Percentiles rank a stretch among this genome's conserved stretches.
Conservation (phyloP, 371 early-diverging fungal genomes). For the Syncephalastrum contaminatum region DNA sequence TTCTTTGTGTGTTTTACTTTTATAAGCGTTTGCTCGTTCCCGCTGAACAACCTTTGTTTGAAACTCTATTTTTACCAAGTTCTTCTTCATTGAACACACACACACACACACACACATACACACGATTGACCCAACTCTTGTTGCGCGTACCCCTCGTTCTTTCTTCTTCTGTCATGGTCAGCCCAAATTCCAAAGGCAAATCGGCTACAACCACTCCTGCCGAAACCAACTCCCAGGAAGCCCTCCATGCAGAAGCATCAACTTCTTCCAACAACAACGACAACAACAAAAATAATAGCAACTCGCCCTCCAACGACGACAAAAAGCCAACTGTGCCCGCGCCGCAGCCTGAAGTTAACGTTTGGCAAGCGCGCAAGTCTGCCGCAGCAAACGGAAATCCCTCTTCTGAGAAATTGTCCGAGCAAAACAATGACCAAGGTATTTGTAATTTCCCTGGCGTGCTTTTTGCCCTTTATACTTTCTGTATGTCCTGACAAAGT, state of each 20-base stretch:
- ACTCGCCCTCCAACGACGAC: not conserved
- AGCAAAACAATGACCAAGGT: conserved; percentile 13
- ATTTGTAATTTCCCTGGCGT: not conserved
- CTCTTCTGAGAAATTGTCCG: conserved; percentile 7
- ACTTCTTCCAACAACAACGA: conserved; percentile 7
- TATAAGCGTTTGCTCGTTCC: too few relatives aligned
- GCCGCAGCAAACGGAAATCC: conserved; percentile 17
- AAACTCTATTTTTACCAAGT: too few relatives aligned
- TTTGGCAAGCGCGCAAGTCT: conserved; percentile 53
- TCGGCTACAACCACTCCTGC: not conserved
- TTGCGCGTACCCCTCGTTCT: too few relatives aligned
- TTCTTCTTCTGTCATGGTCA: conserved; percentile 2
- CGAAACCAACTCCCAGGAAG: conserved; percentile 1
- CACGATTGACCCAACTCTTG: too few relatives aligned
- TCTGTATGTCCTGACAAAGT: not conserved
- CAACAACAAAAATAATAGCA: conserved; percentile 4
- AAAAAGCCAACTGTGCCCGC: conserved; percentile 41
- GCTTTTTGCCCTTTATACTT: conserved; percentile 2
- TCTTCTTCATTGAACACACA: too few relatives aligned
- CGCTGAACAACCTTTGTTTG: too few relatives aligned
- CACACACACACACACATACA: too few relatives aligned
- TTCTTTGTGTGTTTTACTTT: too few relatives aligned
- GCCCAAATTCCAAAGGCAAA: not conserved
- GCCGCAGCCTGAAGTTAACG: conserved; percentile 55
- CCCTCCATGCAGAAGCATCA: conserved; percentile 6